phyloP scores from a whole-genome alignment of 495 filamentous ascomycete genomes.

The Penicillium roqueforti region DNA sequence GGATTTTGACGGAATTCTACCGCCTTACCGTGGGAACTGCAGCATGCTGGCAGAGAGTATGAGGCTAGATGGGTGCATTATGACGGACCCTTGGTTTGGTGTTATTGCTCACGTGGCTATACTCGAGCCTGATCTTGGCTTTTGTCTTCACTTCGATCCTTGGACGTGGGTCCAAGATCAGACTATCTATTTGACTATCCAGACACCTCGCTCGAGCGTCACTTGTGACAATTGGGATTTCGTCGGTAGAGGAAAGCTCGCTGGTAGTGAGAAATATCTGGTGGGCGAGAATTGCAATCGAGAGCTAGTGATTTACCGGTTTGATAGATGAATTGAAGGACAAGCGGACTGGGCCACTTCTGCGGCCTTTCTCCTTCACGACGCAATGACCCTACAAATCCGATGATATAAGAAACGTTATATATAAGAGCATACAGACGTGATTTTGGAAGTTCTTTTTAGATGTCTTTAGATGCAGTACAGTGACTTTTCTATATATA shows the following conservation, averaged over 20 bases:
- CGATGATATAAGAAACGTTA: no score
- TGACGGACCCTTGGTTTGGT: constrained; percentile 33
- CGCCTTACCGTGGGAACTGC: constrained; percentile 36
- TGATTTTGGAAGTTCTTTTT: no score
- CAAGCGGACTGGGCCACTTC: neutral
- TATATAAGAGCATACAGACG: no score
- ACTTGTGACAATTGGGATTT: constrained; percentile 49
- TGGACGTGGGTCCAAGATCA: constrained; percentile 15
- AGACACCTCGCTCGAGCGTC: constrained; percentile 34
- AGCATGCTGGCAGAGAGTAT: constrained; percentile 28
- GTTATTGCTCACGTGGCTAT: constrained; percentile 54
- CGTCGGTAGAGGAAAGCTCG: constrained; percentile 51
- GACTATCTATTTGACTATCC: constrained; percentile 28
- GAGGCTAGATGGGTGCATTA: constrained; percentile 12
- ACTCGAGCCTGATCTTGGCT: constrained; percentile 47
- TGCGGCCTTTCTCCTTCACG: no score
- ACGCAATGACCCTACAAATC: no score
- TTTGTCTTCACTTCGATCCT: constrained; percentile 47
- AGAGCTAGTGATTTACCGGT: constrained; percentile 53
- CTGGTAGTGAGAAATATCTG: constrained; percentile 60
- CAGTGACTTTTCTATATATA: no score
- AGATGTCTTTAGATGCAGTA: no score
- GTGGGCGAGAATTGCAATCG: constrained; percentile 54
- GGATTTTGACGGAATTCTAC: constrained; percentile 40
- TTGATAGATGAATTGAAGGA: constrained; percentile 33